Conservation (phyloP, 345 rosid genomes). For the Geranium brycei region DNA sequence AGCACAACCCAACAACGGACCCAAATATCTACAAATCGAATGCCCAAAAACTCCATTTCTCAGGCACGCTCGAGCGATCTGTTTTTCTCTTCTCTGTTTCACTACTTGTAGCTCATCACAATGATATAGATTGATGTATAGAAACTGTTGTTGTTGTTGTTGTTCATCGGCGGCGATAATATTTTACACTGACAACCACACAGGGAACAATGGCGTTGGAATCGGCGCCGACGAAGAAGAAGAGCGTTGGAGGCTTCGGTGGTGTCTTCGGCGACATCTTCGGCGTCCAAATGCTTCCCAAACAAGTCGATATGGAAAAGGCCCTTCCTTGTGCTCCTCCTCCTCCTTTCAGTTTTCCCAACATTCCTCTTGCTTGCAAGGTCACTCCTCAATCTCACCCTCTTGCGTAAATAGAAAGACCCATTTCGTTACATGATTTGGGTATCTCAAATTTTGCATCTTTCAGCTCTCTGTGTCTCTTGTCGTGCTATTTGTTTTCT, state of each 20-base stretch:
- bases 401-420: too few relatives aligned
- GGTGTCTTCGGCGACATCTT: conserved; percentile 38
- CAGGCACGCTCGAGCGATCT: neutral
- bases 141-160: neutral
- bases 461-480: too few relatives aligned
- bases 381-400: conserved; percentile 13
- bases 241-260: conserved; percentile 14
- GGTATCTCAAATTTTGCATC: too few relatives aligned
- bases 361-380: conserved; percentile 33
- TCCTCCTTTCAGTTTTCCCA: conserved; percentile 52
- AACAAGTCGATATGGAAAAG: conserved; percentile 42
- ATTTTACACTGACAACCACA: neutral
- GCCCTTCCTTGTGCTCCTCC: conserved; percentile 22
- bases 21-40: neutral
- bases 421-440: too few relatives aligned
- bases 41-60: neutral
- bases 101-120: neutral
- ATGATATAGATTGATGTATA: neutral
- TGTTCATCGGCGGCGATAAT: neutral
- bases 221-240: conserved; percentile 46
- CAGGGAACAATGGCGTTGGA: conserved; percentile 22
- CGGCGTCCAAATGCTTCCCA: conserved; percentile 45
- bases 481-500: neutral
- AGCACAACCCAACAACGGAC: too few relatives aligned
- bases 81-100: neutral